Percentiles rank a stretch among this genome's conserved stretches.
Evolutionary conservation across 106 monocot genomes (phyloP).

Genomic region (Posidonia australis): DNA sequence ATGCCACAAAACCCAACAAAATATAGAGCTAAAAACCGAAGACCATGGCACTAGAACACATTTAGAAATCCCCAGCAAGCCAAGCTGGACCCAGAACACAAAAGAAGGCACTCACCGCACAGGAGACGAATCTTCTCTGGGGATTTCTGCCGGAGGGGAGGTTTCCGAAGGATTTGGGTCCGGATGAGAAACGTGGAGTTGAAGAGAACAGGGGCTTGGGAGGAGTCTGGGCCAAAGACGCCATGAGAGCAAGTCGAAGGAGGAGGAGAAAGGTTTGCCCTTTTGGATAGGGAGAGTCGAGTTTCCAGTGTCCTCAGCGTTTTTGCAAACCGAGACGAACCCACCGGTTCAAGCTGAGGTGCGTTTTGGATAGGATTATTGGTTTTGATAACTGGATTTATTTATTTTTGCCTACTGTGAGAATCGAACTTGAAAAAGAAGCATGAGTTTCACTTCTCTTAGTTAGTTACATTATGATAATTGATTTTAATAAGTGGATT

Average conservation of each 20-base stretch:
- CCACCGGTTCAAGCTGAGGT: no score
- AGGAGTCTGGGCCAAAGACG: constrained; percentile 13
- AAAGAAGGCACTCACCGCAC: neutral
- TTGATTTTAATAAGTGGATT: no score
- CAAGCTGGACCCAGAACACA: neutral
- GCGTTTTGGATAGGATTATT: no score
- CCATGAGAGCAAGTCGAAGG: neutral
- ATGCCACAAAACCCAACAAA: neutral
- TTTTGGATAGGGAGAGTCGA: no score
- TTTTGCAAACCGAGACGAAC: no score
- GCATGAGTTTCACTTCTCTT: no score
- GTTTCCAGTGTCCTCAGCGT: no score
- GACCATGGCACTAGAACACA: neutral
- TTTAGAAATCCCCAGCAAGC: neutral
- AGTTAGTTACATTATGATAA: no score
- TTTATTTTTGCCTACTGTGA: no score
- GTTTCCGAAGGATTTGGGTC: neutral
- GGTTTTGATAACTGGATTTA: no score
- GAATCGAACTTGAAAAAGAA: no score
- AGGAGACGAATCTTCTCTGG: neutral
- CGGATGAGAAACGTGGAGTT: neutral
- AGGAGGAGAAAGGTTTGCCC: neutral
- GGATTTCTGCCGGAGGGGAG: neutral
- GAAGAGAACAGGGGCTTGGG: constrained; percentile 4
- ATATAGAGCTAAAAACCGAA: neutral